A percentile compares a stretch with the other conserved stretches of the same genome.
These are phyloP conservation scores for Ceratobasidium papillatum DNA, from an alignment of 1,284 basidiomycete genomes.

Conservation along the genomic window DNA sequence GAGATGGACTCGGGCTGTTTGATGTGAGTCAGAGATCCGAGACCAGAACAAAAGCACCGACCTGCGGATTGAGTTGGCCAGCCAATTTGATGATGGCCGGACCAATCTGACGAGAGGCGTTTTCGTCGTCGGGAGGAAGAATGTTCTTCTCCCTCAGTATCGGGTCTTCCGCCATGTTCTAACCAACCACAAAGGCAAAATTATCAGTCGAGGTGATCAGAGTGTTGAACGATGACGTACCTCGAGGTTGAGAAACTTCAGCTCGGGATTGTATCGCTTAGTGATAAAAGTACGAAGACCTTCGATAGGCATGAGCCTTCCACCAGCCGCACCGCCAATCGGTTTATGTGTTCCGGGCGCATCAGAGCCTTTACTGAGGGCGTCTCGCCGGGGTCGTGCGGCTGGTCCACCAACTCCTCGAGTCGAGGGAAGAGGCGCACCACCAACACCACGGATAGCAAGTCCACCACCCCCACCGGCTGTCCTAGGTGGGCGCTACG, in stretches of 20 bases:
- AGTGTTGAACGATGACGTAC: constrained; percentile 56
- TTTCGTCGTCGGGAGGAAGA: constrained; percentile 69
- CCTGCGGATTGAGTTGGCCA: constrained; percentile 76
- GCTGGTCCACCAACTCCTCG: constrained; percentile 15
- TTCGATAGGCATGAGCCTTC: constrained; percentile 56
- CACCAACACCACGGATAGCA: constrained; percentile 34
- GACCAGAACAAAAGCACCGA: constrained; percentile 51
- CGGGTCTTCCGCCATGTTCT: constrained; percentile 75
- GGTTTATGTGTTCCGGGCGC: constrained; percentile 18
- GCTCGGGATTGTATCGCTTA: constrained; percentile 71
- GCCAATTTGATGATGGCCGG: constrained; percentile 88
- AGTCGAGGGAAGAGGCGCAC: constrained; percentile 1
- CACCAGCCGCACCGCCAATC: neutral
- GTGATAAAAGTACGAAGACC: constrained; percentile 75
- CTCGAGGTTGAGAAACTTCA: constrained; percentile 80
- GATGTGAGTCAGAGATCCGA: constrained; percentile 27
- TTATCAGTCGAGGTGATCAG: constrained; percentile 3
- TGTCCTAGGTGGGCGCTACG: constrained; percentile 12
- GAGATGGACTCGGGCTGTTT: constrained; percentile 78
- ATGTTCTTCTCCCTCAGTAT: constrained; percentile 72
- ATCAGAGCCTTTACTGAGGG: constrained; percentile 34
- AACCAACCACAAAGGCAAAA: neutral
- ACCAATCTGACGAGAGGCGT: constrained; percentile 68
- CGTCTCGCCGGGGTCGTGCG: constrained; percentile 30
- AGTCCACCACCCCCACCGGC: constrained; percentile 9